phyloP scores from a whole-genome alignment of 805 yeast genomes.

The Monosporozyma aerobia region DNA sequence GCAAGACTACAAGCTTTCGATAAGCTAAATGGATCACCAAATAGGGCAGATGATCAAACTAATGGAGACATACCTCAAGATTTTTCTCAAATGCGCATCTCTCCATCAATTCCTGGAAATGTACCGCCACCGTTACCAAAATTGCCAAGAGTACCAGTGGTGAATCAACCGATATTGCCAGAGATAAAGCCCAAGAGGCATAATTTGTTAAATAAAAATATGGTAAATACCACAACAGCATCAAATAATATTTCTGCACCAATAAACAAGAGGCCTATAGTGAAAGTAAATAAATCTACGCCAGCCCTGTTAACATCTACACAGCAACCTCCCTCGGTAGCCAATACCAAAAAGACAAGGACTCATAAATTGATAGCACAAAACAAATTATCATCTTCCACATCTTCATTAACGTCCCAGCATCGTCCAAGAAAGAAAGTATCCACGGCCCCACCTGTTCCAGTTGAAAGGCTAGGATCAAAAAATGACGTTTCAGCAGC shows the following conservation, averaged over 20 bases:
- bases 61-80: not conserved
- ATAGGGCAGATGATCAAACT: not conserved
- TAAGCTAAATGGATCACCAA: slow-evolving; percentile 7
- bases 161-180: not conserved
- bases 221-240: not conserved
- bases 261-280: not conserved
- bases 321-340: not conserved
- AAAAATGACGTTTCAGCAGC: slow-evolving; percentile 2
- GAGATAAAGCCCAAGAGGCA: not conserved
- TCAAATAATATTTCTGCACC: not conserved
- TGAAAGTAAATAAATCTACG: slow-evolving; percentile 2
- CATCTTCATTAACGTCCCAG: slow-evolving; percentile 3
- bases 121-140: slow-evolving; percentile 1
- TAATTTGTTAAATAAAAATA: slow-evolving; percentile 2
- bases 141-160: not conserved
- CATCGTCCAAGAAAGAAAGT: not conserved
- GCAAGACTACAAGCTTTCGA: slow-evolving; percentile 12
- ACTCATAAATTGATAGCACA: not conserved
- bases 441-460: not conserved
- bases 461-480: not conserved
- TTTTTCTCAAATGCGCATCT: not conserved
- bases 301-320: slow-evolving; percentile 1
- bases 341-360: not conserved
- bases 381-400: not conserved
- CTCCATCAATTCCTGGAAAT: not conserved